Conservation (phyloP, 2,329 filamentous ascomycete species). For the Microsporum ferrugineum region DNA sequence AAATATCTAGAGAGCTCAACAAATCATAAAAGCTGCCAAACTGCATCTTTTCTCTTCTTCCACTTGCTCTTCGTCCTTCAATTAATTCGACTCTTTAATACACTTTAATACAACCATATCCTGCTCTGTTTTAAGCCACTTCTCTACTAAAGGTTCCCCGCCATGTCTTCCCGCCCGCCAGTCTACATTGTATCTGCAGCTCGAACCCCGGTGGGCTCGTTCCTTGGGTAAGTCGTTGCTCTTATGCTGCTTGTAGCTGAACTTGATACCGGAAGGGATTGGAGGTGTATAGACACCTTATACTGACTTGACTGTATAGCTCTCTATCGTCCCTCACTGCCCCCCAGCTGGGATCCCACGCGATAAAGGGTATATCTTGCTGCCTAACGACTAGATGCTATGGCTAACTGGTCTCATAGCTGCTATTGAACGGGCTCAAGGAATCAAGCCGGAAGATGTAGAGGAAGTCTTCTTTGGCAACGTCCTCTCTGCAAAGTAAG, state of each 20-base stretch:
- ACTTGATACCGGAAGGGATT: not conserved
- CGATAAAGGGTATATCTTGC: conserved; percentile 64
- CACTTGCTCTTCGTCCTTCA: not conserved
- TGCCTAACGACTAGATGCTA: not conserved
- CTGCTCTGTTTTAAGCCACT: not conserved
- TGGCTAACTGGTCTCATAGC: conserved; percentile 30
- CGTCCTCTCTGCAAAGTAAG: conserved; percentile 86
- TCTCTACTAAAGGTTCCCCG: not conserved
- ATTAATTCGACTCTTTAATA: not conserved
- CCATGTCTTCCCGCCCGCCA: conserved; percentile 54
- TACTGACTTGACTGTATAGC: conserved; percentile 36
- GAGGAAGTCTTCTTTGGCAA: conserved; percentile 98
- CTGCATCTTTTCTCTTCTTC: not conserved
- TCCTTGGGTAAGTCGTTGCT: conserved; percentile 63
- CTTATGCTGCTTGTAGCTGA: not conserved
- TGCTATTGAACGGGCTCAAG: conserved; percentile 73
- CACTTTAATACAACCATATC: not conserved
- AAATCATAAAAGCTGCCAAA: conserved; percentile 1
- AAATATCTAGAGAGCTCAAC: not conserved
- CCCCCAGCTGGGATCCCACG: conserved; percentile 74
- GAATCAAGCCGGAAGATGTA: conserved; percentile 78
- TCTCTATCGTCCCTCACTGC: conserved; percentile 81
- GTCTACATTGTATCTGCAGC: conserved; percentile 94
- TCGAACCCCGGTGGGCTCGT: conserved; percentile 85
- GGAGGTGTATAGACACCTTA: not conserved